Evolutionary conservation across 495 filamentous ascomycete species (phyloP).

Genomic region (Aspergillus coremiiformis): DNA sequence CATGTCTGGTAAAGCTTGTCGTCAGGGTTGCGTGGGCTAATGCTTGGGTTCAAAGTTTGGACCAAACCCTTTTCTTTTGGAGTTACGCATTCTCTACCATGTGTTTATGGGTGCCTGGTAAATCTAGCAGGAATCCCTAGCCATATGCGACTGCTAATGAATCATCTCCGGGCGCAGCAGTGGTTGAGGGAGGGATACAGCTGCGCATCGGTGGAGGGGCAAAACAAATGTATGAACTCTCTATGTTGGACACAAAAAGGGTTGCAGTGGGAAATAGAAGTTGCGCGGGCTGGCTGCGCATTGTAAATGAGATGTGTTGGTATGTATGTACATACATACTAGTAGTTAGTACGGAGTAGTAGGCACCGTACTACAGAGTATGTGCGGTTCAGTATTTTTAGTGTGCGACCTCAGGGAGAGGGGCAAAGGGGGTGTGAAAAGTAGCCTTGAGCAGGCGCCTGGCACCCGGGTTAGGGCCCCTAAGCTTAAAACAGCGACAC

Average conservation of each 20-base stretch:
- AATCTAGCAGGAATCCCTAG: neutral
- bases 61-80: too few species aligned
- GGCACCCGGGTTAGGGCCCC: neutral
- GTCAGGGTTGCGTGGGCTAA: too few species aligned
- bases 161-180: neutral
- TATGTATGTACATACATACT: neutral
- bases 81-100: too few species aligned
- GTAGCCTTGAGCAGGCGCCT: neutral
- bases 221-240: neutral
- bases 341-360: neutral
- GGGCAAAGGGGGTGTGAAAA: neutral
- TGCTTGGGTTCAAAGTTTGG: too few species aligned
- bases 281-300: too few species aligned
- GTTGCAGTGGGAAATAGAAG: too few species aligned
- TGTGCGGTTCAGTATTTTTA: slow-evolving; percentile 4
- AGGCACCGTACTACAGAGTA: neutral
- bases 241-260: too few species aligned
- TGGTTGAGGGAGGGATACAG: neutral
- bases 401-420: neutral
- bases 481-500: slow-evolving; percentile 13
- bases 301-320: neutral
- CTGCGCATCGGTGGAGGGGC: neutral
- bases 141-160: neutral
- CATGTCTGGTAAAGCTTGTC: too few species aligned
- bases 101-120: too few species aligned